Evolutionary conservation across 768 basidiomycete genomes (phyloP).

Genomic region (Rhodocollybia butyracea): DNA sequence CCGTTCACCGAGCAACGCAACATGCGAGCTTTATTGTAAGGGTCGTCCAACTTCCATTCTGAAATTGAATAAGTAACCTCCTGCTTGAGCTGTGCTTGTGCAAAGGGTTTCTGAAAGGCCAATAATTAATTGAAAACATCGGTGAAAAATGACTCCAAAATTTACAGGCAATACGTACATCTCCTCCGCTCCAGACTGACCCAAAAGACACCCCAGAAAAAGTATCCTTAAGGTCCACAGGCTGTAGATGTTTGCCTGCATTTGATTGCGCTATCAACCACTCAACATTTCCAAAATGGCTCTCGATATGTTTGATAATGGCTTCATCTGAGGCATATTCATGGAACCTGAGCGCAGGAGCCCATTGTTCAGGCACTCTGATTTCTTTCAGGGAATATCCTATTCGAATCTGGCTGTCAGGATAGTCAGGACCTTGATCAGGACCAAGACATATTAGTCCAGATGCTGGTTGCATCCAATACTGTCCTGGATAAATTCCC

Average conservation of each 20-base stretch:
- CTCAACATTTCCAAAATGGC: background rate
- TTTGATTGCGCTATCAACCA: background rate
- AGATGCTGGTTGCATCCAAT: background rate
- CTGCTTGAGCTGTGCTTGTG: background rate
- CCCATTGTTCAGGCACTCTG: background rate
- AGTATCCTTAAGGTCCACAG: too few species aligned
- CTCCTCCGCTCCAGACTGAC: background rate
- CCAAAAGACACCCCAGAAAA: background rate
- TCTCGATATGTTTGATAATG: background rate
- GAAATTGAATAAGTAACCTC: background rate
- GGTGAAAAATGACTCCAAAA: background rate
- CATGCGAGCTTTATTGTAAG: background rate
- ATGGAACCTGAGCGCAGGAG: background rate
- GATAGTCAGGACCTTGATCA: background rate
- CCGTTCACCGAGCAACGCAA: background rate
- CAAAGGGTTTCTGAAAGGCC: background rate
- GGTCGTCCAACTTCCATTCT: too few species aligned
- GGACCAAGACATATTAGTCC: background rate
- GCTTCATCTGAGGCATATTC: background rate
- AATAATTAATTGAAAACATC: background rate
- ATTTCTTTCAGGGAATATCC: background rate
- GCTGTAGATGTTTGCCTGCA: too few species aligned
- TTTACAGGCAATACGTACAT: background rate
- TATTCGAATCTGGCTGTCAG: background rate
- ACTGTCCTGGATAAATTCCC: background rate